phyloP scores from a whole-genome alignment of 2,329 filamentous ascomycete genomes.

The Apiospora hydei region DNA sequence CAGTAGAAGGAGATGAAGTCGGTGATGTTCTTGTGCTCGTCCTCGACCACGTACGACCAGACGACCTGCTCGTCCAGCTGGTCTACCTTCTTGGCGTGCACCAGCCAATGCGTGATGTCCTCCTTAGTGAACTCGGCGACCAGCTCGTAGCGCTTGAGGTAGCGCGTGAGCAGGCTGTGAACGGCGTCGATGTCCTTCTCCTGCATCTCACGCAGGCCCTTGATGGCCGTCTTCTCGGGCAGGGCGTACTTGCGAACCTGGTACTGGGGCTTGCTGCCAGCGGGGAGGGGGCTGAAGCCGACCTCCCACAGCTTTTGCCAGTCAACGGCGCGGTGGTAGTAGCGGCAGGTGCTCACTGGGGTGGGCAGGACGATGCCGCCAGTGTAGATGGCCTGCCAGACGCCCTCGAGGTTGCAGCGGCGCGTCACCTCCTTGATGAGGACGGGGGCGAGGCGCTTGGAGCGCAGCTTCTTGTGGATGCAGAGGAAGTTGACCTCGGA shows the following conservation, averaged over 20 bases:
- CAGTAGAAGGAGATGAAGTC: conserved; percentile 98
- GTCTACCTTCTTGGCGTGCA: conserved; percentile 68
- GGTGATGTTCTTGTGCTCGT: conserved; percentile 79
- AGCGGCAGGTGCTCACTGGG: conserved; percentile 90
- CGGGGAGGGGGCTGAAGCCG: conserved; percentile 88
- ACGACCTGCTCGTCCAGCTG: conserved; percentile 78
- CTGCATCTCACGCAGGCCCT: conserved; percentile 82
- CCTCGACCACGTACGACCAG: conserved; percentile 91
- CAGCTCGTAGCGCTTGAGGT: conserved; percentile 82
- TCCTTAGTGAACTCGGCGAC: conserved; percentile 80
- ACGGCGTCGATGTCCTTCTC: conserved; percentile 80
- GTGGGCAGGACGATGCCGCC: conserved; percentile 90
- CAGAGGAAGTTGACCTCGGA: conserved; percentile 99
- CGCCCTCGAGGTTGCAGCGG: conserved; percentile 82
- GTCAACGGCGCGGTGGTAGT: conserved; percentile 92
- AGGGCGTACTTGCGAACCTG: conserved; percentile 89
- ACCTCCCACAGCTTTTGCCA: conserved; percentile 97
- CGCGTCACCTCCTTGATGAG: conserved; percentile 98
- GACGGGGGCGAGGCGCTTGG: conserved; percentile 89
- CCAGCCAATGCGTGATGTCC: conserved; percentile 88
- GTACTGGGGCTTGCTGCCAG: conserved; percentile 81
- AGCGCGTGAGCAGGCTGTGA: conserved; percentile 75
- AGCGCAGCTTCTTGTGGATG: conserved; percentile 95
- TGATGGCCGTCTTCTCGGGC: conserved; percentile 74
- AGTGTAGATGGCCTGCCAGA: conserved; percentile 94